phyloP scores from a whole-genome alignment of 306 rosid species.

The Prunus dulcis region DNA sequence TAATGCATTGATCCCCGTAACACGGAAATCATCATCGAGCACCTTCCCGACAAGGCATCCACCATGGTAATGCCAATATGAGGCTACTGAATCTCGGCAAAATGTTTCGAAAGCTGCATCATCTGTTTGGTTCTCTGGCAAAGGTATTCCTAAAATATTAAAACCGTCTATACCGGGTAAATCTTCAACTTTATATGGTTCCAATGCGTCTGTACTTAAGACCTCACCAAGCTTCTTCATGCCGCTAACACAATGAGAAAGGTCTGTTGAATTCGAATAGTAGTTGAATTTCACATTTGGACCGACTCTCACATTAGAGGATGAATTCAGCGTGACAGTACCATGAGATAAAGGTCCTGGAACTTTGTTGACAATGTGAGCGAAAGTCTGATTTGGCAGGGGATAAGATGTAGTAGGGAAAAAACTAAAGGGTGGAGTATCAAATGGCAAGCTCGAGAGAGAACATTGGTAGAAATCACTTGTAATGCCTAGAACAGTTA shows the following conservation, averaged over 20 bases:
- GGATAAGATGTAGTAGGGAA: too few relatives aligned
- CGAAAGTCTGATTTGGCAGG: neutral
- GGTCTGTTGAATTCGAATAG: conserved; percentile 4
- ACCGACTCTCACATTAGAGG: neutral
- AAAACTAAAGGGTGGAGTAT: neutral
- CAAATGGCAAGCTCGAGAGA: neutral
- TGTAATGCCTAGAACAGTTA: neutral
- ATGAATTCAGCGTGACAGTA: neutral
- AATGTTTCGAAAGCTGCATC: neutral
- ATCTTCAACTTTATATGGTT: neutral
- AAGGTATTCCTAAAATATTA: neutral
- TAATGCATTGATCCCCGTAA: neutral
- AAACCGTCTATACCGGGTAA: neutral
- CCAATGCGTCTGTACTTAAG: neutral
- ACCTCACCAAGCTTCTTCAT: neutral
- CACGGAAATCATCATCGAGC: conserved; percentile 15
- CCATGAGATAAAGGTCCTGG: conserved; percentile 11
- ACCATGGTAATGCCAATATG: conserved; percentile 34
- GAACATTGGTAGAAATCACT: neutral
- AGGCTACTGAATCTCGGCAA: conserved; percentile 1
- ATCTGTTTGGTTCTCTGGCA: neutral
- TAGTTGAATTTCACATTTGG: conserved; percentile 20
- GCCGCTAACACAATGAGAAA: conserved; percentile 6
- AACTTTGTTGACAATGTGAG: neutral
- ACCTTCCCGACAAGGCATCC: conserved; percentile 29